These are phyloP conservation scores for Fusarium albosuccineum DNA, from an alignment of 2,329 filamentous ascomycete genomes.

Conservation along the genomic window DNA sequence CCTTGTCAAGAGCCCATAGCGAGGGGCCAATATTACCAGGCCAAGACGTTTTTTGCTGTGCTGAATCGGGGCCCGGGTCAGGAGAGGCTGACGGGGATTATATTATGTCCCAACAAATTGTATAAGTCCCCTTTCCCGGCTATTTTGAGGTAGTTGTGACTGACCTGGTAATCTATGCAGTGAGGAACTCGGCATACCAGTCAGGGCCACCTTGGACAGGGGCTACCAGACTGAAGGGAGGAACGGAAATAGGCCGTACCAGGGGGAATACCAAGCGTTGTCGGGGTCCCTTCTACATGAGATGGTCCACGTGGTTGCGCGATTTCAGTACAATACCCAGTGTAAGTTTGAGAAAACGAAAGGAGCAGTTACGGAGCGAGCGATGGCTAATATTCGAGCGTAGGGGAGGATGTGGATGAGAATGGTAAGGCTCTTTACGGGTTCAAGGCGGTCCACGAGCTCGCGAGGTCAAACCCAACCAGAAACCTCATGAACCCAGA, in stretches of 20 bases:
- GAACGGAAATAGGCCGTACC: background rate
- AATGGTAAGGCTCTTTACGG: background rate
- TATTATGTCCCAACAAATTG: conserved; percentile 12
- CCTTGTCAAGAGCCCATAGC: background rate
- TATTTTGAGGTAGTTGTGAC: background rate
- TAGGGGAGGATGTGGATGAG: background rate
- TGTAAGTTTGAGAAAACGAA: conserved; percentile 2
- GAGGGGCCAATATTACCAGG: background rate
- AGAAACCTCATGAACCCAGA: conserved; percentile 11
- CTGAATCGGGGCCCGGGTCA: background rate
- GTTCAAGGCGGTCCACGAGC: background rate
- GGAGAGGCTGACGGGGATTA: conserved; percentile 1
- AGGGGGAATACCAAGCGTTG: conserved; percentile 3
- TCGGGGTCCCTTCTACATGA: conserved; percentile 15
- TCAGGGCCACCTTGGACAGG: conserved; percentile 2
- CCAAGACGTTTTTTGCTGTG: conserved; percentile 7
- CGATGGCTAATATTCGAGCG: background rate
- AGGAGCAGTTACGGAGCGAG: background rate
- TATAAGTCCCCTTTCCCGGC: background rate
- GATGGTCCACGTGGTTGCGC: conserved; percentile 12
- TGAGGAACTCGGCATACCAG: background rate
- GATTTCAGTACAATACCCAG: background rate
- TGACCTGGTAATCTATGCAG: background rate
- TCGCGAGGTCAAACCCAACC: background rate
- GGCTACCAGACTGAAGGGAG: background rate